phyloP scores from a whole-genome alignment of 1,139 yeast genomes.

The Kodamaea arcana region DNA sequence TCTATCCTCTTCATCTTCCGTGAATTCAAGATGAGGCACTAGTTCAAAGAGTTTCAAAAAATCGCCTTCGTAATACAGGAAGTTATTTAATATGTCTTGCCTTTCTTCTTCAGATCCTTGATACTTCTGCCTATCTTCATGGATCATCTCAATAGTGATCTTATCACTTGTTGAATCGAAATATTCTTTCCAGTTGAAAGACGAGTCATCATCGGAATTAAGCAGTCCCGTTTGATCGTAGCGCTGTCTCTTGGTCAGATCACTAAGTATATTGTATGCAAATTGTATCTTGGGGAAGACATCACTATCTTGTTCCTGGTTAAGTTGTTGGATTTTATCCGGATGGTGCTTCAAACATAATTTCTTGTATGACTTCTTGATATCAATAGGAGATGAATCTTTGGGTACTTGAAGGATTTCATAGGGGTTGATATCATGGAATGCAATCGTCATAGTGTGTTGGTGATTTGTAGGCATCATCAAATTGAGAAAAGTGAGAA shows the following conservation, averaged over 20 bases:
- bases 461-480: not conserved
- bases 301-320: constrained; percentile 28
- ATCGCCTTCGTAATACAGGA: constrained; percentile 64
- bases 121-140: constrained; percentile 61
- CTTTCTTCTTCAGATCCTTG: constrained; percentile 66
- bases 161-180: constrained; percentile 56
- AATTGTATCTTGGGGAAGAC: constrained; percentile 68
- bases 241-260: constrained; percentile 48
- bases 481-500: too few relatives aligned
- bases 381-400: constrained; percentile 46
- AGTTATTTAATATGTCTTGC: constrained; percentile 58
- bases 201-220: constrained; percentile 35
- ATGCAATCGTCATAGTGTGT: constrained; percentile 36
- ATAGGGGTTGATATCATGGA: constrained; percentile 65
- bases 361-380: constrained; percentile 70
- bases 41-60: constrained; percentile 65
- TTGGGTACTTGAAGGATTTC: constrained; percentile 45
- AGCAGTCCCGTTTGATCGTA: constrained; percentile 70
- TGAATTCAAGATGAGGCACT: constrained; percentile 71
- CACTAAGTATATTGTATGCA: constrained; percentile 68
- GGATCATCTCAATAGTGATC: constrained; percentile 70
- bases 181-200: constrained; percentile 60
- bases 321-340: constrained; percentile 54
- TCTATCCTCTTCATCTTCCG: constrained; percentile 57
- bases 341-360: constrained; percentile 74